Percentiles rank a stretch among this genome's conserved stretches.
phyloP scores from a whole-genome alignment of 345 rosid species.

The Linum trigynum region DNA sequence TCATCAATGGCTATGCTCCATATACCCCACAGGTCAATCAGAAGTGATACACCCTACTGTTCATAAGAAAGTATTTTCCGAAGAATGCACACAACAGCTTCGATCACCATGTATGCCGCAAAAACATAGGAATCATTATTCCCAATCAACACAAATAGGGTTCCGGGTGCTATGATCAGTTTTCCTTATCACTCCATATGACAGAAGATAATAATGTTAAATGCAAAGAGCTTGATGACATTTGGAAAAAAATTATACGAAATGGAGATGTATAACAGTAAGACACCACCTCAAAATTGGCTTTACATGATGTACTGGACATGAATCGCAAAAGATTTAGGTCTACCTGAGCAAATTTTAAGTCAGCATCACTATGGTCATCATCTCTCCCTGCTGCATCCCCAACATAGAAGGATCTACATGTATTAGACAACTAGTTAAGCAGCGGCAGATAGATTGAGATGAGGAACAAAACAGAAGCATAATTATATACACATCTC shows the following conservation, averaged over 20 bases:
- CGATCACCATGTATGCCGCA: not conserved
- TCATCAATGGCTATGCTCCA: no score
- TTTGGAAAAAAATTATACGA: not conserved
- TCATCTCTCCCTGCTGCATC: constrained; percentile 84
- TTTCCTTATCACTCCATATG: not conserved
- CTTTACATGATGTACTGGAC: not conserved
- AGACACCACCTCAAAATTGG: not conserved
- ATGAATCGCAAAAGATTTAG: not conserved
- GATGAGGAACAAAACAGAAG: not conserved
- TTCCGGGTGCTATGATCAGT: not conserved
- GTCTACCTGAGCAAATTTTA: constrained; percentile 70
- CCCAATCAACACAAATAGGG: not conserved
- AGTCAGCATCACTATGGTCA: constrained; percentile 87
- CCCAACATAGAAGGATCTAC: constrained; percentile 90
- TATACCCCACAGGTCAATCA: no score
- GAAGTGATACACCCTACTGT: no score
- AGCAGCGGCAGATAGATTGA: not conserved
- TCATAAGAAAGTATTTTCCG: no score
- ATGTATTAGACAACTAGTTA: not conserved
- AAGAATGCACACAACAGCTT: no score
- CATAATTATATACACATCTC: not conserved
- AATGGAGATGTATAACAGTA: not conserved
- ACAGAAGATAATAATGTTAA: not conserved
- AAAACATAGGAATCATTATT: not conserved
- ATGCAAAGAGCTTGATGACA: not conserved